These are phyloP conservation scores for Evernia prunastri DNA, from an alignment of 495 filamentous ascomycete species.

Conservation along the genomic window DNA sequence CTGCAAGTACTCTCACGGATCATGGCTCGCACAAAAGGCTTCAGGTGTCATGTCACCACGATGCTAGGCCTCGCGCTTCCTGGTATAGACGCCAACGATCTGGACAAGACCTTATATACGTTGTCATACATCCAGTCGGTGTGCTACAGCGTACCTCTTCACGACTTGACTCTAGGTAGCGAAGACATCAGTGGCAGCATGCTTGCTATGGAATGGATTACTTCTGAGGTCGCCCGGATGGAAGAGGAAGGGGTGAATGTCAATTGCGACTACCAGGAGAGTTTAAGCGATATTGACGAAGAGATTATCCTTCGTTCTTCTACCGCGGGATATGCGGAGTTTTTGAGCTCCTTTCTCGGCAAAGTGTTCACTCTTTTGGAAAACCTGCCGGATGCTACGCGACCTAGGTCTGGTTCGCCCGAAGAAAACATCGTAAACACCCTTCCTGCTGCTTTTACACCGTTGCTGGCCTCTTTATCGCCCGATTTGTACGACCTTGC, in stretches of 20 bases:
- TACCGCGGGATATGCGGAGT: conserved; percentile 88
- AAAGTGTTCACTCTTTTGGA: conserved; percentile 93
- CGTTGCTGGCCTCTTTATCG: conserved; percentile 84
- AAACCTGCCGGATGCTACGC: conserved; percentile 84
- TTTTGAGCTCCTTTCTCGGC: conserved; percentile 80
- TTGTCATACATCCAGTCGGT: conserved; percentile 91
- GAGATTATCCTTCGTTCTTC: conserved; percentile 90
- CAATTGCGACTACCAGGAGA: conserved; percentile 74
- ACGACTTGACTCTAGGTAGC: conserved; percentile 65
- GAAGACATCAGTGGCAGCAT: conserved; percentile 64
- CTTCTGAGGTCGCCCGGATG: conserved; percentile 85
- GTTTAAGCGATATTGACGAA: conserved; percentile 80
- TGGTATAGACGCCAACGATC: conserved; percentile 95
- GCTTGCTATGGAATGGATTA: conserved; percentile 89
- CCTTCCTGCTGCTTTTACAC: conserved; percentile 83
- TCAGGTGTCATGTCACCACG: conserved; percentile 90
- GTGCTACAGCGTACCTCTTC: conserved; percentile 89
- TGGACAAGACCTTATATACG: conserved; percentile 92
- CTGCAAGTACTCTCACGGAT: conserved; percentile 82
- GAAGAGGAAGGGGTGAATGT: conserved; percentile 79
- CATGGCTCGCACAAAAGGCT: conserved; percentile 86
- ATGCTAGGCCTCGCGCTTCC: conserved; percentile 85
- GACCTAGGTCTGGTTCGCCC: conserved; percentile 80
- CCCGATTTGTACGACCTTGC: conserved; percentile 90
- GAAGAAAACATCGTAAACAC: conserved; percentile 98